These are phyloP conservation scores for Triticum urartu DNA, from an alignment of 176 grass and related monocot species.

Conservation along the genomic window DNA sequence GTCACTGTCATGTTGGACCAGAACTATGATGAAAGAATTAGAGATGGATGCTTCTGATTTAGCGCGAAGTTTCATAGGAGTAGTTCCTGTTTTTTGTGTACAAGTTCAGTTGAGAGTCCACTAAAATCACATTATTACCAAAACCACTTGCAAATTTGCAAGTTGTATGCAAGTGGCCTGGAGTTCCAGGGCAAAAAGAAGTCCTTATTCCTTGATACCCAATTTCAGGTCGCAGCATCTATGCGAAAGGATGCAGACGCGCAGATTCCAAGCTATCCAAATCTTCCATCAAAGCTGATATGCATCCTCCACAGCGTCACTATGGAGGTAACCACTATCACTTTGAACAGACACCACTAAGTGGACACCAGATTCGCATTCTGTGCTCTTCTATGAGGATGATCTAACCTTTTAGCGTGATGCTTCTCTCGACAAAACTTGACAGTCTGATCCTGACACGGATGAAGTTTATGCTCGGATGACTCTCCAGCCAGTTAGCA, in stretches of 20 bases:
- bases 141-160: constrained; percentile 16
- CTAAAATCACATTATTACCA: neutral
- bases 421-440: constrained; percentile 25
- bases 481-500: constrained; percentile 75
- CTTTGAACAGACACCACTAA: neutral
- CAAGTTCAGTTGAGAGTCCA: neutral
- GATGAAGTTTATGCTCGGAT: constrained; percentile 86
- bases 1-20: constrained; percentile 1
- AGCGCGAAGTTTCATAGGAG: neutral
- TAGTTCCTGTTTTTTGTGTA: neutral
- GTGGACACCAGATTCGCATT: neutral
- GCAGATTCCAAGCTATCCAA: constrained; percentile 76
- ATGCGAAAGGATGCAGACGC: constrained; percentile 67
- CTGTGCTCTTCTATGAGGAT: neutral
- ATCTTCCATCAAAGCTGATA: constrained; percentile 72
- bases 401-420: neutral
- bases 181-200: constrained; percentile 5
- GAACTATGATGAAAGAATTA: constrained; percentile 16
- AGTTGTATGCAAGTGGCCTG: constrained; percentile 11
- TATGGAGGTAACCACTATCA: constrained; percentile 54
- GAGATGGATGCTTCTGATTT: constrained; percentile 11
- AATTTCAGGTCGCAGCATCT: constrained; percentile 79
- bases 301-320: constrained; percentile 68
- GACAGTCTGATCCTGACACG: constrained; percentile 70
- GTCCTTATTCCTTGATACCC: constrained; percentile 28